phyloP scores from a whole-genome alignment of 345 rosid species.

The Populus nigra region DNA sequence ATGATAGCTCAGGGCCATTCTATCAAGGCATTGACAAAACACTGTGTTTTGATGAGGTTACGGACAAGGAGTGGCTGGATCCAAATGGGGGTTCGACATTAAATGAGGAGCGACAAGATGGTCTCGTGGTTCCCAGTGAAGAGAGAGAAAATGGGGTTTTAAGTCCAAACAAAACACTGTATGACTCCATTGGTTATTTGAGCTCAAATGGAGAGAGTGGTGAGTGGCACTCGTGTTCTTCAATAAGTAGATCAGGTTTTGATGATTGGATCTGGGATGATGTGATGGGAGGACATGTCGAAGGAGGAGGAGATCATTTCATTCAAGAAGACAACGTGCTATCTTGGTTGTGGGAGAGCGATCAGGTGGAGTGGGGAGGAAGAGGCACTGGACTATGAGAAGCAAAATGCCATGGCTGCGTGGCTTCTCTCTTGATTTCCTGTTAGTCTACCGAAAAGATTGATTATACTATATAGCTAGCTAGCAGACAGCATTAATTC shows the following conservation, averaged over 20 bases:
- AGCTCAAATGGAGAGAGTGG: slow-evolving; percentile 5
- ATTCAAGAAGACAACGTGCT: slow-evolving; percentile 6
- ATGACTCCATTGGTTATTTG: not conserved
- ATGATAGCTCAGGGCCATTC: slow-evolving; percentile 18
- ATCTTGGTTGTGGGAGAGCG: slow-evolving; percentile 32
- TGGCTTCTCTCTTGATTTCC: slow-evolving; percentile 37
- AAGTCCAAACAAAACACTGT: not conserved
- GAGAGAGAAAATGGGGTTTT: not conserved
- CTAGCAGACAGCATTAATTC: not conserved
- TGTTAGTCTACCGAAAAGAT: not conserved
- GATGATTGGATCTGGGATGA: slow-evolving; percentile 39
- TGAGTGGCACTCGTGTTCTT: slow-evolving; percentile 17
- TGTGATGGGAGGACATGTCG: slow-evolving; percentile 14
- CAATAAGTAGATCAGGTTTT: slow-evolving; percentile 20
- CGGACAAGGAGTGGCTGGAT: slow-evolving; percentile 13
- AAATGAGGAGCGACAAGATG: slow-evolving; percentile 3
- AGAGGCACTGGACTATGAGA: slow-evolving; percentile 20
- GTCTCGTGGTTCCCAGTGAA: not conserved
- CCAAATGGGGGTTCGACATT: slow-evolving; percentile 4
- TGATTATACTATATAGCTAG: not conserved
- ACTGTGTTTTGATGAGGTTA: slow-evolving; percentile 14
- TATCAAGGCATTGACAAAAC: slow-evolving; percentile 19
- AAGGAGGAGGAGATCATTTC: slow-evolving; percentile 18
- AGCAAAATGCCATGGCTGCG: slow-evolving; percentile 35
- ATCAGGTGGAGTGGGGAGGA: slow-evolving; percentile 15